These are phyloP conservation scores for Jaapia argillacea DNA, from an alignment of 768 basidiomycete species.

Conservation along the genomic window DNA sequence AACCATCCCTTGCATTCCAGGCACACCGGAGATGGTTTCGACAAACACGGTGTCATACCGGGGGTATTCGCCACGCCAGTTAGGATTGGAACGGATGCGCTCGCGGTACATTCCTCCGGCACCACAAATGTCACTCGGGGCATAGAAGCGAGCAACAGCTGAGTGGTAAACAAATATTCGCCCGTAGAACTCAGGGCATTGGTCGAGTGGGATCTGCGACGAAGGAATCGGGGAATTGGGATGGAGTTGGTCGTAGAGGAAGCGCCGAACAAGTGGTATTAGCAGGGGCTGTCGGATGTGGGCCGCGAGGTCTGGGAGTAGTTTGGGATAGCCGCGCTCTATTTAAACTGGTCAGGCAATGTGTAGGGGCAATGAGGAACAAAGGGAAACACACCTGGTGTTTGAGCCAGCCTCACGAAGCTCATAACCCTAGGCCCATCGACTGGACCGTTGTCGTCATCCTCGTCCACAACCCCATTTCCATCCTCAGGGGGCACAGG, in stretches of 20 bases:
- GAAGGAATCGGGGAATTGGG: too few relatives aligned
- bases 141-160: not conserved
- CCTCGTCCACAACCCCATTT: not conserved
- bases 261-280: not conserved
- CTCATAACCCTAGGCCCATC: not conserved
- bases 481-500: too few relatives aligned
- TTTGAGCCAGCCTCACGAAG: not conserved
- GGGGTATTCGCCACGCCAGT: not conserved
- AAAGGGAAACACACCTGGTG: not conserved
- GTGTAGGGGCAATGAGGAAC: too few relatives aligned
- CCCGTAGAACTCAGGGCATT: too few relatives aligned
- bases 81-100: not conserved
- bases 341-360: too few relatives aligned
- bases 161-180: constrained; percentile 6
- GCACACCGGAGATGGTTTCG: not conserved
- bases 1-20: not conserved
- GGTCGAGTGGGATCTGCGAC: too few relatives aligned
- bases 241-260: not conserved
- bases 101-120: not conserved
- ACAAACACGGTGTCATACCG: not conserved
- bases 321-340: not conserved
- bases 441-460: not conserved
- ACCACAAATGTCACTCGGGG: not conserved
- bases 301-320: not conserved
- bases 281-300: not conserved